Evolutionary conservation across 192 early-diverging fungal species (phyloP), one percentile per base, ranked within the genome.

Genomic region (Funneliformis mosseae): DNA sequence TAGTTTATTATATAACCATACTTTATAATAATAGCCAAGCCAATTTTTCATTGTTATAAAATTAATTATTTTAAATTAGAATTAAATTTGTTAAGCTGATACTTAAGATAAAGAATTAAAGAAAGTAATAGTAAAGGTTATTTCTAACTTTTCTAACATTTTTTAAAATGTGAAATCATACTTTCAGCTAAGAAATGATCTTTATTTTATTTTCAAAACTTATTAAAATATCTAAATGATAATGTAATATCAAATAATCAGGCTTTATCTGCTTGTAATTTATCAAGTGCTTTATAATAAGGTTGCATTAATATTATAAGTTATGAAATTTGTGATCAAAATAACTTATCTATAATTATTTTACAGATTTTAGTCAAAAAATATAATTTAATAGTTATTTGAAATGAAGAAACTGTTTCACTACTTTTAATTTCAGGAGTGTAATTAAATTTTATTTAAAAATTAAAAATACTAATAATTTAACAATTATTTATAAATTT

Each of bases 11-110:
- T 33, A 18, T 45, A 28, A 77, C 76, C 76, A 77, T 27, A 14
- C 76, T 27, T 48, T 21, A 77, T 77, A 77, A 41, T 76, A 76
- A 77, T 77, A 77, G 11, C 16, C 67, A 28, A 77, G 21, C 16
- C 16, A 77, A 67, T 77, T 18, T 9, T 2, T 42, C 64, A 77
- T 27, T 16, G 25, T 27, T 67, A 21, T 27, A 77, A 27, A 67
- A 28, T 77, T 77, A 18, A 68, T 23, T 45, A 67, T 33, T 28
- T 8, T 16, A 27, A 67, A 78, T 27, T 67, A 61, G 16, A 21
- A 39, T 55, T 76, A 28, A 78, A 78, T 5, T 33, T 33, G 25
- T n/a, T 67, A 18, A 39, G 21, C 18, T 33, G 2, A 46, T 39
- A 38, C 23, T 66, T 48, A 28, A 63, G 76, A 68, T 77, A 4